Base-by-base conservation (phyloP, 805 yeast species). In the Candida caryicola region DNA sequence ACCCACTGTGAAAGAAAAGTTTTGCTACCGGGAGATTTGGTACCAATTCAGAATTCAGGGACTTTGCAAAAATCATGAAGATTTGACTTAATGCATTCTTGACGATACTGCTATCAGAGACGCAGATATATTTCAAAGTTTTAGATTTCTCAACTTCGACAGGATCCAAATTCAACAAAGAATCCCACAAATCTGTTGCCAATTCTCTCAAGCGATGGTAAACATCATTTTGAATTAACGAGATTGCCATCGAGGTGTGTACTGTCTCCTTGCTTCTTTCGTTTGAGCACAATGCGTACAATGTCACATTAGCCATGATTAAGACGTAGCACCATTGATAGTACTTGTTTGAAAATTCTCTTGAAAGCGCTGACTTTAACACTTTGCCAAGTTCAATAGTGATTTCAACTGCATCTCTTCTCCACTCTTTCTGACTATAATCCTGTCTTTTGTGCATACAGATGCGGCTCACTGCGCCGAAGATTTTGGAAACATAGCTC, bases 191-290 rank as follows among this genome's bases (percentile, higher is more conserved):
- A 3, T 17, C 39, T 21, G 41, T 46, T 31, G 48, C 60, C 48
- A 28, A 44, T 3, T 61, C 55, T 29, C 57, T 59, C 31, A 71
- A 50, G 4, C 45, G 49, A 2, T 57, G 50, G 39, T 71, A 71
- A 3, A 81, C 80, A 10, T 73, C 76, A 29, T 62, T 52, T 49
- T 80, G 81, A 39, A 79, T 60, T 31, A 81, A 69, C n/a, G 73
- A 53, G 17, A 79, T 64, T 2, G 64, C 57, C 44, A 76, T 55
- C 0, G 75, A 50, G 0, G 76, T 66, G 25, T 65, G 68, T 4
- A 69, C 30, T 43, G 54, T 21, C 12, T 49, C 50, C 19, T 40
- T 52, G 13, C 48, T 38, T 48, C 63, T 35, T 49, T 57, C 46
- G 47, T 54, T 33, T 53, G 50, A 31, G 50, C 57, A 10, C 37